Percentiles rank a stretch among this genome's conserved stretches.
Evolutionary conservation across 1,139 yeast genomes (phyloP).

Genomic region (Nakaseomyces glabratus): DNA sequence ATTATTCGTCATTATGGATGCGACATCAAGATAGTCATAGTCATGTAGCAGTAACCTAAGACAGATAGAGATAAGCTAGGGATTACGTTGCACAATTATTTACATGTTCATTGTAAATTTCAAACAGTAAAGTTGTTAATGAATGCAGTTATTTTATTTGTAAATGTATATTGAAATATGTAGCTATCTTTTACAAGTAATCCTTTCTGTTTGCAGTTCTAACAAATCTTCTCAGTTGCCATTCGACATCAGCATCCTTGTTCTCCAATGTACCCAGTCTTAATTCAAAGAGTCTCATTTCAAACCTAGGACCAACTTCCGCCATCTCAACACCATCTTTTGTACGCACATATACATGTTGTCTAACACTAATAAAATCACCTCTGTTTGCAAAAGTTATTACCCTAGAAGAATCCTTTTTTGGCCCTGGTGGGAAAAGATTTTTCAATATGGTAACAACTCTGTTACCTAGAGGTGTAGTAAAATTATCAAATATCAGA

Average conservation of each 20-base stretch:
- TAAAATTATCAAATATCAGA: slow-evolving; percentile 82
- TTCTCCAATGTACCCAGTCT: slow-evolving; percentile 86
- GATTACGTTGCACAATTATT: no score
- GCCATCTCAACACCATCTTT: slow-evolving; percentile 85
- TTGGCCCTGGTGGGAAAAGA: slow-evolving; percentile 94
- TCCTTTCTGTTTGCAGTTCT: slow-evolving; percentile 94
- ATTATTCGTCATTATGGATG: no score
- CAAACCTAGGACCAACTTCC: slow-evolving; percentile 97
- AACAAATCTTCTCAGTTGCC: slow-evolving; percentile 88
- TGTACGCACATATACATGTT: slow-evolving; percentile 85
- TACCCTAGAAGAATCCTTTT: slow-evolving; percentile 78
- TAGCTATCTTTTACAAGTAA: slow-evolving; percentile 55
- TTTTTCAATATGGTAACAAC: slow-evolving; percentile 77
- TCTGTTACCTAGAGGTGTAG: slow-evolving; percentile 74
- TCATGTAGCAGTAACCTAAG: no score
- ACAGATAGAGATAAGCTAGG: no score
- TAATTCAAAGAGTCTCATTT: slow-evolving; percentile 85
- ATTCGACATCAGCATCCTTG: slow-evolving; percentile 95
- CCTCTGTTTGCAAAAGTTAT: slow-evolving; percentile 85
- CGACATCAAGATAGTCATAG: no score
- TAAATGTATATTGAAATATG: no score
- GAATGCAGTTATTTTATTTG: no score
- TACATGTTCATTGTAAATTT: no score
- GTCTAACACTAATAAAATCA: slow-evolving; percentile 88
- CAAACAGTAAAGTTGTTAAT: no score